Base-by-base conservation (phyloP, 305 asterid species). In the Plantago coronopus region DNA sequence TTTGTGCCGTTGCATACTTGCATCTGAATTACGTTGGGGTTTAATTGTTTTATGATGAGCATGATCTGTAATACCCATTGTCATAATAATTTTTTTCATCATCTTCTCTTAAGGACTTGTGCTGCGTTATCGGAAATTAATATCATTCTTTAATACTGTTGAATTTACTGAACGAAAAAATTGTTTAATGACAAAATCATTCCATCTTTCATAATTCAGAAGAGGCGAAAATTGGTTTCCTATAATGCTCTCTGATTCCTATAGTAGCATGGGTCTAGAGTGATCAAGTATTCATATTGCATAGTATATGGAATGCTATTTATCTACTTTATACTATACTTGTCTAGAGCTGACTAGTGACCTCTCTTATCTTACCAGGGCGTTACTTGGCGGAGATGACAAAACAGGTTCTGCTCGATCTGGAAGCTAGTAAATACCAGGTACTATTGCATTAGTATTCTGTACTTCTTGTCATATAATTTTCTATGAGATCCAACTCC, bases 371-470 rank as follows among this genome's bases (percentile, higher is more conserved):
- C 45, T 58, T 66, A 63, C 65, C 86, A 89, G 97, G 97, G 63
- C 94, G 97, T 69, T 89, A 82, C 81, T 68, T 86, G 67, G 95
- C 88, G 68, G 97, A 89, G 74, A 81, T 89, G 71, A 86, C 94
- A 23, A 89, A 86, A 73, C 87, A 89, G 80, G 95, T 87, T 72
- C 72, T 87, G 54, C 77, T 71, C 57, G 97, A 89, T 78, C 85
- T 89, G 64, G 95, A 86, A 81, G 94, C 89, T 50, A 87, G 97
- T 74, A 89, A 87, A 87, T 89, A 86, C 79, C 95, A 89, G 89
- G 97, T 84, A 62, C 44, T 69, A 54, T 63, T 71, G 68, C 66
- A 54, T 70, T 44, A 22, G 46, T n/a, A n/a, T n/a, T n/a, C n/a
- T n/a, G n/a, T n/a, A 5, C 55, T 45, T 63, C 37, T 54, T 21